Evolutionary conservation across 2,329 filamentous ascomycete species (phyloP).

Genomic region (Claviceps sp.): DNA sequence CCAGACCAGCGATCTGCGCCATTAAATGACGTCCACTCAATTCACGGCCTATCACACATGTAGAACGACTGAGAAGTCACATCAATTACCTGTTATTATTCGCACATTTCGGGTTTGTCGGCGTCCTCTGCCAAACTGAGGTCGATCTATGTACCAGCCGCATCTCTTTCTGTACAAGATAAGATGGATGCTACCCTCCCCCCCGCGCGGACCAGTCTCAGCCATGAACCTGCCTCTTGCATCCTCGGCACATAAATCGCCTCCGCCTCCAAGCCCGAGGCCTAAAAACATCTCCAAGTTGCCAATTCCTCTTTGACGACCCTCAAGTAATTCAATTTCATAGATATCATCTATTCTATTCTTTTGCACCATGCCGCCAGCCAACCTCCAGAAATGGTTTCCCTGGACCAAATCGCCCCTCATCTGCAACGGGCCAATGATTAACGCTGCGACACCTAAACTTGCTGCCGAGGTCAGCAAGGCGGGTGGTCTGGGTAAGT

Average conservation of each 20-base stretch:
- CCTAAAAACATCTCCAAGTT: no score
- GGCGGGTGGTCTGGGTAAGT: slow-evolving; percentile 24
- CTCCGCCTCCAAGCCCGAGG: no score
- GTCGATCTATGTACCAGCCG: no score
- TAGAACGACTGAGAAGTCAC: neutral
- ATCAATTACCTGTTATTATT: neutral
- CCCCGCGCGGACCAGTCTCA: neutral
- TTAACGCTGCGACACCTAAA: slow-evolving; percentile 17
- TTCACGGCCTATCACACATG: neutral
- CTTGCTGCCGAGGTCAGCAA: slow-evolving; percentile 25
- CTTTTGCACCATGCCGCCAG: slow-evolving; percentile 12
- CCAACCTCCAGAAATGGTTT: slow-evolving; percentile 16
- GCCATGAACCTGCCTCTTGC: neutral
- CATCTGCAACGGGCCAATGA: slow-evolving; percentile 25
- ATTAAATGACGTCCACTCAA: neutral
- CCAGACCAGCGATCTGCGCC: neutral
- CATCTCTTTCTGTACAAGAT: no score
- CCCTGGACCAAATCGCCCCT: slow-evolving; percentile 17
- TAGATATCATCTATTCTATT: no score
- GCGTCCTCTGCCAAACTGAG: no score
- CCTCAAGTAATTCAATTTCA: no score
- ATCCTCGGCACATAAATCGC: neutral
- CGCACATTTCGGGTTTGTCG: no score
- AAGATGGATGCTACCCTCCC: neutral
- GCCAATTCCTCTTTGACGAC: no score